These are phyloP conservation scores for Dendrothele bispora DNA, from an alignment of 768 basidiomycete species.

Conservation along the genomic window DNA sequence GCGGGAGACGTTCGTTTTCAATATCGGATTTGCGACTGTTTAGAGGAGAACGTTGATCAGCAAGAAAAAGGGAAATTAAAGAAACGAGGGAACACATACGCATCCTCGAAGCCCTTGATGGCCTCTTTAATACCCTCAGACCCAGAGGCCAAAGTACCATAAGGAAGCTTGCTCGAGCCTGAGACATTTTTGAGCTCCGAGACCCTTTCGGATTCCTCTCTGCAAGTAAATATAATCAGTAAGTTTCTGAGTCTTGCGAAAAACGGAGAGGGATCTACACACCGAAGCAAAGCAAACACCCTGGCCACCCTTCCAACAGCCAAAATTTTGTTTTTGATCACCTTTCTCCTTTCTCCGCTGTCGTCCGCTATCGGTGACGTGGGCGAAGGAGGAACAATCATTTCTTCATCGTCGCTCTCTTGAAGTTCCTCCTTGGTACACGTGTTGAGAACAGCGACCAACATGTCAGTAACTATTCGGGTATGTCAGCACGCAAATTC, in stretches of 20 bases:
- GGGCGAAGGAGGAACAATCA: slow-evolving; percentile 37
- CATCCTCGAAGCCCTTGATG: slow-evolving; percentile 92
- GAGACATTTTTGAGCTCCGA: slow-evolving; percentile 94
- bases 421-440: slow-evolving; percentile 97
- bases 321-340: slow-evolving; percentile 98
- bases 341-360: slow-evolving; percentile 72
- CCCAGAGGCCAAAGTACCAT: slow-evolving; percentile 81
- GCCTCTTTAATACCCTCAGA: slow-evolving; percentile 95
- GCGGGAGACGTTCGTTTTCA: slow-evolving; percentile 97
- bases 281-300: slow-evolving; percentile 95
- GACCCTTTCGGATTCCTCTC: slow-evolving; percentile 97
- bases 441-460: slow-evolving; percentile 93
- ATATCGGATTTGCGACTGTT: slow-evolving; percentile 93
- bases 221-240: slow-evolving; percentile 26
- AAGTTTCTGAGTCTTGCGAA: neutral
- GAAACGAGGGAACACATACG: slow-evolving; percentile 59
- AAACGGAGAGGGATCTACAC: slow-evolving; percentile 24
- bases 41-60: neutral
- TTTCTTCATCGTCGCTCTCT: slow-evolving; percentile 65
- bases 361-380: slow-evolving; percentile 44
- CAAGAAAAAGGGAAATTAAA: neutral
- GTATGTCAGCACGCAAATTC: neutral
- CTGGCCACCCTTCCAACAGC: slow-evolving; percentile 96
- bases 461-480: slow-evolving; percentile 92
- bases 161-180: slow-evolving; percentile 76